phyloP scores from a whole-genome alignment of 306 rosid species.

The Ormosia emarginata region DNA sequence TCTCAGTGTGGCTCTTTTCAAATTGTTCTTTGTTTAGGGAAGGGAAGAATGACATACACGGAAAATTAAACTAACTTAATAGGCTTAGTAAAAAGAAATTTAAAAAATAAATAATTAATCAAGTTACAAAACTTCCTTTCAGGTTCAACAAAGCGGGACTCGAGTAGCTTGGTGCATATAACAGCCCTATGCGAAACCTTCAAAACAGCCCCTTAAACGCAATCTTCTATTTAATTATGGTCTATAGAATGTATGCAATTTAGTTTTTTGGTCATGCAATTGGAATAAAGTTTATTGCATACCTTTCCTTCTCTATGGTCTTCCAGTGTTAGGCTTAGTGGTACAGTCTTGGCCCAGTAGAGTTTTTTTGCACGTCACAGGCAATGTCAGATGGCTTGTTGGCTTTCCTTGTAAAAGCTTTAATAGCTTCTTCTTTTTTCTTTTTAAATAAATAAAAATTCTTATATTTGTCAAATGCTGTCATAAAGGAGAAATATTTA shows the following conservation, averaged over 20 bases:
- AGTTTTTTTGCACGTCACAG: not conserved
- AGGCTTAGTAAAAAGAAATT: not conserved
- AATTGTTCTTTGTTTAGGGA: not conserved
- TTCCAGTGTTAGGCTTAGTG: not conserved
- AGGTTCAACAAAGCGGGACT: not conserved
- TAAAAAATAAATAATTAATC: not conserved
- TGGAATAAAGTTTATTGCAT: not conserved
- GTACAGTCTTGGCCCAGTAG: not conserved
- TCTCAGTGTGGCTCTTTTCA: not conserved
- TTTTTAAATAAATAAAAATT: not conserved
- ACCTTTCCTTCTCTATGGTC: not conserved
- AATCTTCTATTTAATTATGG: not conserved
- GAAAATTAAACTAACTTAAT: not conserved
- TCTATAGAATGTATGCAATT: not conserved
- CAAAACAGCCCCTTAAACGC: too few relatives aligned
- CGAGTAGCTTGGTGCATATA: too few relatives aligned
- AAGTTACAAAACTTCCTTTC: not conserved
- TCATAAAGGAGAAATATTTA: too few relatives aligned
- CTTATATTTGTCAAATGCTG: not conserved
- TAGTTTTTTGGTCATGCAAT: not conserved
- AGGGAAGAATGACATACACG: not conserved
- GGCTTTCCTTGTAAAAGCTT: constrained; percentile 12
- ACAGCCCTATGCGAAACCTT: too few relatives aligned
- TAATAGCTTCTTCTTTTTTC: not conserved
- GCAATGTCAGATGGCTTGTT: constrained; percentile 20